These are phyloP conservation scores for Fusarium dimerum DNA, from an alignment of 2,329 filamentous ascomycete genomes.

Conservation along the genomic window DNA sequence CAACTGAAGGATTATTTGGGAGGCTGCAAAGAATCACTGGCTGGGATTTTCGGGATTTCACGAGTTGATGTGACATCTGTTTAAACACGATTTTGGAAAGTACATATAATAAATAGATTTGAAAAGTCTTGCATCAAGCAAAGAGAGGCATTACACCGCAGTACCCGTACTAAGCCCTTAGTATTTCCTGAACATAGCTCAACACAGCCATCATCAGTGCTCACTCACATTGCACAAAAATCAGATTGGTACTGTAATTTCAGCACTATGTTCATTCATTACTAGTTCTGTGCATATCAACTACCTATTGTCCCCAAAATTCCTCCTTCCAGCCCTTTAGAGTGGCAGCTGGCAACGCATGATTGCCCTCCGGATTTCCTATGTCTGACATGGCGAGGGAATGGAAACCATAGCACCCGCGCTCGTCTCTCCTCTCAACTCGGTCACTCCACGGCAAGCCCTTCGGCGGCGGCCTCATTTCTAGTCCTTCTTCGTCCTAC, in stretches of 20 bases:
- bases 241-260: slow-evolving; percentile 9
- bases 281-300: slow-evolving; percentile 31
- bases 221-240: no score
- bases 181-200: no score
- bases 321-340: slow-evolving; percentile 6
- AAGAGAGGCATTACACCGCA: no score
- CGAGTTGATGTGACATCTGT: background rate
- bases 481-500: background rate
- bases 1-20: no score
- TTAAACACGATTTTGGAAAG: background rate
- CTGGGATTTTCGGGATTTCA: background rate
- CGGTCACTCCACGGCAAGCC: no score
- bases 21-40: no score
- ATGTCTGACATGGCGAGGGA: background rate
- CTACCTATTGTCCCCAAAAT: slow-evolving; percentile 19
- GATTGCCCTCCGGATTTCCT: background rate
- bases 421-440: no score
- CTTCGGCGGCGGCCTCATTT: background rate
- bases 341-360: slow-evolving; percentile 11
- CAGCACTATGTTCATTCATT: slow-evolving; percentile 34
- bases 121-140: background rate
- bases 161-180: no score
- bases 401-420: no score
- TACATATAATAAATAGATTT: background rate
- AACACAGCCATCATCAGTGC: no score